These are phyloP conservation scores for Cladosporium sp. DNA, from an alignment of 2,329 filamentous ascomycete species.

Conservation along the genomic window DNA sequence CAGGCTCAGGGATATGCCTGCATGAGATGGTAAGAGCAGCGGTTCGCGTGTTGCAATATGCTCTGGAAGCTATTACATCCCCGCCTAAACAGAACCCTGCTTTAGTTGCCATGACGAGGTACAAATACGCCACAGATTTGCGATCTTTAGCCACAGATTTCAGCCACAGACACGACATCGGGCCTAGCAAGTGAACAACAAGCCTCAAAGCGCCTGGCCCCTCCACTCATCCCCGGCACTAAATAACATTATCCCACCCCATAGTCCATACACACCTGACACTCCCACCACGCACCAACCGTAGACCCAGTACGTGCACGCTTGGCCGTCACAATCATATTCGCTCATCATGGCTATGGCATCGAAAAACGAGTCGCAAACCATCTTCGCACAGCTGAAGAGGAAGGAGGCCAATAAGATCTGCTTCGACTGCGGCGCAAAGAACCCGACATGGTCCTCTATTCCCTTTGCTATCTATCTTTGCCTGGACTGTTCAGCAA, in stretches of 20 bases:
- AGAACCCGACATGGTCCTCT: constrained; percentile 98
- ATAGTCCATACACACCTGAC: neutral
- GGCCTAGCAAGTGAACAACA: neutral
- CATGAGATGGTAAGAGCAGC: too few species aligned
- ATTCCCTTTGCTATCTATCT: constrained; percentile 96
- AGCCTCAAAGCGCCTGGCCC: neutral
- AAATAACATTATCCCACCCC: neutral
- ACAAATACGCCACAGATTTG: neutral
- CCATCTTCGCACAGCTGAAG: constrained; percentile 97
- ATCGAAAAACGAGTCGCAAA: constrained; percentile 90
- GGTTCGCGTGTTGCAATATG: too few species aligned
- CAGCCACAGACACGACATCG: neutral
- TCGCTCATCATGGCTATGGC: constrained; percentile 56
- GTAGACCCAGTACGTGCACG: neutral
- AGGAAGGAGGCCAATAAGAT: constrained; percentile 93
- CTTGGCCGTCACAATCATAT: neutral
- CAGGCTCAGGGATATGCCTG: too few species aligned
- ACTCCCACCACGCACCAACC: neutral
- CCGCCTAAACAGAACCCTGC: neutral
- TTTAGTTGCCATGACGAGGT: neutral
- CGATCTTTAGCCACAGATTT: neutral
- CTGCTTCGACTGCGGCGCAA: constrained; percentile 97
- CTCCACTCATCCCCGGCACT: neutral
- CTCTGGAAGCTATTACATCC: neutral
- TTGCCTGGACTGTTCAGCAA: constrained; percentile 94